A percentile compares a stretch with the other conserved stretches of the same genome.
Evolutionary conservation across 208 protist species (phyloP).

Genomic region (Angomonas deanei): DNA sequence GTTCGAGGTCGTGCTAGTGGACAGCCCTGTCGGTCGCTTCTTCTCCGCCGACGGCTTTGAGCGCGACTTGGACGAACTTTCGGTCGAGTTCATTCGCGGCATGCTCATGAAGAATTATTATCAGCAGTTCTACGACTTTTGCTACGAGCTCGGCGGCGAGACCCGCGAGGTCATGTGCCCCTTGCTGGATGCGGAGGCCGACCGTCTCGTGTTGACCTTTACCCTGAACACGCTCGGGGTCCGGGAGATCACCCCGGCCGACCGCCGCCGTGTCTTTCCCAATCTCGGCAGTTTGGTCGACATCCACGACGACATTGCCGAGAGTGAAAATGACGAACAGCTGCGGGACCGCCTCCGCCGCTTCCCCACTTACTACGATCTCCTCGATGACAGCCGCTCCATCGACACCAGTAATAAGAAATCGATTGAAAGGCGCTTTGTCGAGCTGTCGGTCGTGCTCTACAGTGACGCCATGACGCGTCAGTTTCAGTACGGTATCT

Average conservation of each 20-base stretch:
- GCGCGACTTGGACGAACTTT: conserved; percentile 86
- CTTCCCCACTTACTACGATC: conserved; percentile 69
- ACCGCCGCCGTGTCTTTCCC: conserved; percentile 81
- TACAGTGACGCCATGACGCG: conserved; percentile 84
- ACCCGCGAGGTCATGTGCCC: conserved; percentile 90
- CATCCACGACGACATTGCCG: conserved; percentile 84
- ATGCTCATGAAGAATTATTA: conserved; percentile 98
- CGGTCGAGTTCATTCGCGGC: conserved; percentile 98
- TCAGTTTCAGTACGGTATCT: conserved; percentile 91
- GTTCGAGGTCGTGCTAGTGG: conserved; percentile 96
- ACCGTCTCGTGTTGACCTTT: conserved; percentile 96
- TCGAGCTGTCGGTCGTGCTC: conserved; percentile 74
- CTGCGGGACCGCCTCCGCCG: conserved; percentile 75
- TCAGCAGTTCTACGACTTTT: conserved; percentile 98
- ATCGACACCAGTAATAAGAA: conserved; percentile 47
- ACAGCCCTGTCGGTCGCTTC: conserved; percentile 93
- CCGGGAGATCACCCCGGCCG: conserved; percentile 68
- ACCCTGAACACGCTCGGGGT: conserved; percentile 97
- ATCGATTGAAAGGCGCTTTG: conserved; percentile 85
- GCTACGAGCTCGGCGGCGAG: conserved; percentile 77
- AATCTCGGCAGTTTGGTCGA: conserved; percentile 86
- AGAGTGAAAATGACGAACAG: conserved; percentile 74
- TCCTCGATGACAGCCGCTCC: conserved; percentile 70
- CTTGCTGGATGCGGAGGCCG: conserved; percentile 94
- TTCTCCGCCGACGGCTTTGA: conserved; percentile 79